phyloP scores from a whole-genome alignment of 805 yeast genomes.

The Ogataea polymorpha region DNA sequence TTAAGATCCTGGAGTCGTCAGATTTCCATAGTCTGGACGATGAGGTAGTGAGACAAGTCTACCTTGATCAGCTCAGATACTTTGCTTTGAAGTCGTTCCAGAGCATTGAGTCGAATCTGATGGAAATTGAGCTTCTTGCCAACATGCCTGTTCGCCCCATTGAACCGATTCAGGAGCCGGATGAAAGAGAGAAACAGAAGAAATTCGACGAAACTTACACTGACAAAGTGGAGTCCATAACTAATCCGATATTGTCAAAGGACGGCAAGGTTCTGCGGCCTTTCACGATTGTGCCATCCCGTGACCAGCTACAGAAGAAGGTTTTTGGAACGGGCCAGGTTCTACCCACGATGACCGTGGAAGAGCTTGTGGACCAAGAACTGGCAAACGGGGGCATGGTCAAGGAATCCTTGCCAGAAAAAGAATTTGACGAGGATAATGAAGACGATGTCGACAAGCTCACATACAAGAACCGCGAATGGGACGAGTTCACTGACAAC shows the following conservation, averaged over 20 bases:
- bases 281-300: conserved; percentile 65
- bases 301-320: conserved; percentile 54
- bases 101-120: conserved; percentile 52
- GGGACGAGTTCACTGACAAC: conserved; percentile 93
- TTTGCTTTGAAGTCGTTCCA: conserved; percentile 52
- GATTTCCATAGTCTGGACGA: conserved; percentile 52
- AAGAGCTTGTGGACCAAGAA: conserved; percentile 86
- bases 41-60: conserved; percentile 55
- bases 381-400: conserved; percentile 79
- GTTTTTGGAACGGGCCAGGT: conserved; percentile 92
- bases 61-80: conserved; percentile 52
- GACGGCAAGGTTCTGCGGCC: conserved; percentile 82
- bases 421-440: conserved; percentile 60
- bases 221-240: conserved; percentile 53
- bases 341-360: conserved; percentile 92
- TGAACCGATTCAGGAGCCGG: conserved; percentile 5
- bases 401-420: conserved; percentile 40
- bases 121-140: conserved; percentile 65
- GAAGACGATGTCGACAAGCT: conserved; percentile 55
- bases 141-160: conserved; percentile 37
- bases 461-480: conserved; percentile 73
- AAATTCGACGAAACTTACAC: conserved; percentile 50
- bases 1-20: conserved; percentile 39
- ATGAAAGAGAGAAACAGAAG: conserved; percentile 15
- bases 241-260: conserved; percentile 55